A percentile compares a stretch with the other conserved stretches of the same genome.
Conservation (phyloP, 345 rosid genomes). For the Excoecaria cochinchinensis region DNA sequence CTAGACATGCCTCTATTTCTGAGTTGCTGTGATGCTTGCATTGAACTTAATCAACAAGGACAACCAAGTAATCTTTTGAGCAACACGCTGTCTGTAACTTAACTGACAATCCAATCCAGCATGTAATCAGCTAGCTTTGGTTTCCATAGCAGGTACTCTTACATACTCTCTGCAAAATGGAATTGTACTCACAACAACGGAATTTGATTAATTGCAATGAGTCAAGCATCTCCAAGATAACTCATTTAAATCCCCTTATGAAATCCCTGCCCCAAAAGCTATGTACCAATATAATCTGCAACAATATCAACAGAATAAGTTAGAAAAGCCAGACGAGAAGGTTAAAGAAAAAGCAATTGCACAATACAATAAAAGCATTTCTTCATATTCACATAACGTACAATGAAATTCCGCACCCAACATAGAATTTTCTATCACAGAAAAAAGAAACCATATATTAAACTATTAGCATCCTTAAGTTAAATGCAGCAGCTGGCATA, state of each 20-base stretch:
- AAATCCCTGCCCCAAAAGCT: background rate
- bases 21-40: constrained; percentile 41
- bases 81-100: background rate
- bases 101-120: background rate
- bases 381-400: background rate
- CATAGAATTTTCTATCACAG: background rate
- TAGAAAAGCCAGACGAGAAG: background rate
- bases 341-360: background rate
- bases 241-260: background rate
- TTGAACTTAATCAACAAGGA: constrained; percentile 9
- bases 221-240: constrained; percentile 15
- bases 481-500: background rate
- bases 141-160: background rate
- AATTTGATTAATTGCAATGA: background rate
- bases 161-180: constrained; percentile 4
- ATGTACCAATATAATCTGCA: constrained; percentile 20
- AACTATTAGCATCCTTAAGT: background rate
- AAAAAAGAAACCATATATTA: background rate
- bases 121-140: background rate
- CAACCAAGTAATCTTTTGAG: background rate
- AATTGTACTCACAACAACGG: background rate
- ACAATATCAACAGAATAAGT: constrained; percentile 9
- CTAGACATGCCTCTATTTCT: constrained; percentile 41
- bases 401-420: background rate
- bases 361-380: background rate